These are phyloP conservation scores for Apiospora rasikravindrae DNA, from an alignment of 2,329 filamentous ascomycete species.

Conservation along the genomic window DNA sequence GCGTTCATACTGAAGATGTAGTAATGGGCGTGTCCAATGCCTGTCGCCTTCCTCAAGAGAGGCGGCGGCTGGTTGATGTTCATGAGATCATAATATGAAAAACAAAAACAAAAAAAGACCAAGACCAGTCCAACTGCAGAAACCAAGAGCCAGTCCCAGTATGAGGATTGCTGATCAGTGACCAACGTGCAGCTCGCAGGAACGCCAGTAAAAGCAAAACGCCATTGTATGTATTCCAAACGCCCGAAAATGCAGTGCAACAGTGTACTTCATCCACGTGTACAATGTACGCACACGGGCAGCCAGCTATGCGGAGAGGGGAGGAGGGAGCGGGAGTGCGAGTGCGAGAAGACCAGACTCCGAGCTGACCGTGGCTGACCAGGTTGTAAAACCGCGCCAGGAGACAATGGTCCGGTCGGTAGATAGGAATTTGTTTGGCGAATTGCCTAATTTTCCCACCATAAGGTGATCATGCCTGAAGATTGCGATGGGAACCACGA, in stretches of 20 bases:
- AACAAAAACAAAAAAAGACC: background rate
- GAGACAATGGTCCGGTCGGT: conserved; percentile 2
- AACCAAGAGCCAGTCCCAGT: conserved; percentile 11
- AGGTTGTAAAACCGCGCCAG: background rate
- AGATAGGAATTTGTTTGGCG: background rate
- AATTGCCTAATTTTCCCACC: conserved; percentile 1
- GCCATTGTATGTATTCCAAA: background rate
- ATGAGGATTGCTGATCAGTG: background rate
- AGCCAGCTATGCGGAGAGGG: background rate
- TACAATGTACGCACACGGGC: background rate
- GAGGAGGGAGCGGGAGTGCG: background rate
- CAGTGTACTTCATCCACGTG: background rate
- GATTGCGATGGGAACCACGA: conserved; percentile 1
- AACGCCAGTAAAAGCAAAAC: conserved; percentile 6
- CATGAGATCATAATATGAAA: background rate
- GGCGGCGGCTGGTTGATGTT: background rate
- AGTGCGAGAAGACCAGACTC: too few species aligned
- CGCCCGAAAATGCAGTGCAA: background rate
- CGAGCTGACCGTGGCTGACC: background rate
- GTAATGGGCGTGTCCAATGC: background rate
- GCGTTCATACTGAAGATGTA: background rate
- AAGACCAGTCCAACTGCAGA: background rate
- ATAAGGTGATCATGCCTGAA: conserved; percentile 2
- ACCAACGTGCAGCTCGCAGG: background rate
- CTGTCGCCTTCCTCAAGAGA: background rate